Evolutionary conservation across 2,329 filamentous ascomycete genomes (phyloP), one percentile per base, ranked within the genome.

Genomic region (Cercospora zeae-maydis): DNA sequence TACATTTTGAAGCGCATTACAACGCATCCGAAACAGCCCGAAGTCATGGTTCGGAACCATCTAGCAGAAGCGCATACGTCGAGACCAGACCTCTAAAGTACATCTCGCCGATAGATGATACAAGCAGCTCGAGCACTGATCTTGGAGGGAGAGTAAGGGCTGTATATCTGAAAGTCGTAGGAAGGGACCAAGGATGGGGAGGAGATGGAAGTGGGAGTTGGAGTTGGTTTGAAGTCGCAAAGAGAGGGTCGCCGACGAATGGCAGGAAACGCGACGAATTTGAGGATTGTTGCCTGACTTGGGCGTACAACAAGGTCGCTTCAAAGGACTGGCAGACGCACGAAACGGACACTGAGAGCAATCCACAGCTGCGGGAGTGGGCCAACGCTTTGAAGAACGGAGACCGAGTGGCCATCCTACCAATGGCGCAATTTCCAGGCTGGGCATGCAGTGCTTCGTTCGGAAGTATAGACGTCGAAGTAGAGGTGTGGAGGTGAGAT

Each of bases 151-250:
- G 63, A 33, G 39, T 65, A 36, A 56, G 63, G 49, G 58, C 61
- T 33, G 19, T 67, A 4, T 49, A 19, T 11, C 27, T 66, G 2
- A 53, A 56, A 33, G 63, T 61, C 10, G 63, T 37, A 4, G 59
- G 62, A 14, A 58, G 58, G n/a, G 66, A 67, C 42, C 66, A 67
- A 51, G 66, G 66, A 8, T 67, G 64, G 57, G 59, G 47, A 31
- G 51, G 56, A 6, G 51, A 67, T 24, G 55, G 16, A 4, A 61
- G 36, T 6, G 61, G 59, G 8, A 54, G 45, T 9, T 67, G 66
- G 66, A 64, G 59, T 51, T 67, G 64, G 62, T 63, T 66, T 24
- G 66, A 64, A 37, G 33, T 67, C n/a, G 57, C 42, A 45, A 31
- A 39, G 33, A 51, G 57, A 55, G 16, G 34, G 52, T 37, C 51